Percentiles rank a stretch among this genome's conserved stretches.
Evolutionary conservation across 495 filamentous ascomycete genomes (phyloP).

Genomic region (Durotheca rogersii): DNA sequence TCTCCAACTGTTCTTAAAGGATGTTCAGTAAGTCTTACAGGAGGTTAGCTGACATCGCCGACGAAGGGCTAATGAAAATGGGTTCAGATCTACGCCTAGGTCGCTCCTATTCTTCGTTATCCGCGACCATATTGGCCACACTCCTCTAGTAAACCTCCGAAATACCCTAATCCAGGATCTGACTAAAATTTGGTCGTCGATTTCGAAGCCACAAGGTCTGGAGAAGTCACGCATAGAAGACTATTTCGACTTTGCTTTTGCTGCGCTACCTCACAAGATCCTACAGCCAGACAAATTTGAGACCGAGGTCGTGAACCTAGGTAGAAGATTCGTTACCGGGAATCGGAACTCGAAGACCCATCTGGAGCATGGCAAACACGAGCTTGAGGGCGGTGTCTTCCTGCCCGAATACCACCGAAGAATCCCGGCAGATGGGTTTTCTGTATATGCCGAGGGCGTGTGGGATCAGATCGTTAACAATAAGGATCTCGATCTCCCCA

Average conservation of each 20-base stretch:
- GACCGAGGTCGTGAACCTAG: constrained; percentile 73
- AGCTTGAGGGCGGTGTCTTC: constrained; percentile 75
- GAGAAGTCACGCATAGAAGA: constrained; percentile 89
- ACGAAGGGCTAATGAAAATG: constrained; percentile 28
- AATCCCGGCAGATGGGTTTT: constrained; percentile 94
- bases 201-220: constrained; percentile 85
- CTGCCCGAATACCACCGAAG: constrained; percentile 91
- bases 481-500: constrained; percentile 95
- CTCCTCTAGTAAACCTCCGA: constrained; percentile 82
- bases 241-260: constrained; percentile 98
- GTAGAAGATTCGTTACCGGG: constrained; percentile 77
- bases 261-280: constrained; percentile 92
- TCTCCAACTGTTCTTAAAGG: constrained; percentile 91
- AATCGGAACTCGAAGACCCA: constrained; percentile 62
- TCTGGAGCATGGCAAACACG: constrained; percentile 60
- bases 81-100: constrained; percentile 73
- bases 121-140: constrained; percentile 89
- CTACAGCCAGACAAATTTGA: constrained; percentile 93
- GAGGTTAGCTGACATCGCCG: neutral
- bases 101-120: constrained; percentile 98
- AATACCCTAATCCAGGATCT: constrained; percentile 89
- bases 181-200: constrained; percentile 83
- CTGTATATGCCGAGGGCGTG: constrained; percentile 85
- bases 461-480: constrained; percentile 99
- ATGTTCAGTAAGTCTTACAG: constrained; percentile 67